Evolutionary conservation across 305 asterid genomes (phyloP), one percentile per base, ranked within the genome.

Genomic region (Stenogyne calaminthoides): DNA sequence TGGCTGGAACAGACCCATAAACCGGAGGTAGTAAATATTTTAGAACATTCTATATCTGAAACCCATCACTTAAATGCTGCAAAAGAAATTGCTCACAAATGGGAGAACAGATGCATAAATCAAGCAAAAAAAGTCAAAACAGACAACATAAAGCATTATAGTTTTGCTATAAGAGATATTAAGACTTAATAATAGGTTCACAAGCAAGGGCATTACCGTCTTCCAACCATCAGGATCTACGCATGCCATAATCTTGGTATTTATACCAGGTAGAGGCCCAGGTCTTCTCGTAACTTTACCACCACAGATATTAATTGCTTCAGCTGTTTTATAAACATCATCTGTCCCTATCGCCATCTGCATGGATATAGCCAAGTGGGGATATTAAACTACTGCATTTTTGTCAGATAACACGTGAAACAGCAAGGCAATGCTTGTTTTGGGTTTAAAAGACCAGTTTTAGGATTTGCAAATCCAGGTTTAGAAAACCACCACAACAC

Each of bases 201-300:
- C 39, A 76, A 70, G 82, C 47, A 72, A 81, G 70, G 72, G 68
- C 10, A 69, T 39, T 95, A 95, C 98, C 90, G 96, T 74, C 51
- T 95, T 95, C 97, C 98, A 95, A 67, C 99, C 99, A 90, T 92
- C 97, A 80, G 96, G 99, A 84, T 95, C 99, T 15, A 92, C 86
- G 84, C 96, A 92, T 7, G 98, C 98, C 42, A 95, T 86, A 72
- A 95, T 89, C 77, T 95, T 95, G 85, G 99, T 95, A 86, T 63
- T 88, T 54, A 95, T 87, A 16, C 98, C 98, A 34, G 99, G 99
- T 66, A 95, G 70, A 9, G 98, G 99, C 55, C 99, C 98, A 70
- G 99, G 94, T 85, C 91, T 96, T 80, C 97, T 85, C 19, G 94
- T 87, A 70, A 95, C 64, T 69, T 88, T 91, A 51, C 97, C 99